Evolutionary conservation across 176 grass and related monocot genomes (phyloP).

Genomic region (Calamus simplicifolius): DNA sequence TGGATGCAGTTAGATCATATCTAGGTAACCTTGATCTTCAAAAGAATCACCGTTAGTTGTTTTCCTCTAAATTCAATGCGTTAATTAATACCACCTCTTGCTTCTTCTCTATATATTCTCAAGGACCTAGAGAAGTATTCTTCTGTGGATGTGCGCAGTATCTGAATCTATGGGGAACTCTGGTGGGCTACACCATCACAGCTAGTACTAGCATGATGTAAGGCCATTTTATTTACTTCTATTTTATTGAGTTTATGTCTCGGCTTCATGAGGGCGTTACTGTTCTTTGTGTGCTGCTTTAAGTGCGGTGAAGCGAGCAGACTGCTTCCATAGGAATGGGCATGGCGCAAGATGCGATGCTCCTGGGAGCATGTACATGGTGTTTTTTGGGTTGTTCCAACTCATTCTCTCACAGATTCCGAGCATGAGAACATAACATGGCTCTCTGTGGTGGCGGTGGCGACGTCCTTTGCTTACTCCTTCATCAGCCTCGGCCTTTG

Average conservation of each 20-base stretch:
- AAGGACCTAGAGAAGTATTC: constrained; percentile 1
- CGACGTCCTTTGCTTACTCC: background rate
- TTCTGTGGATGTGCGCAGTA: constrained; percentile 10
- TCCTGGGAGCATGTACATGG: background rate
- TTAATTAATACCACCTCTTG: too few relatives aligned
- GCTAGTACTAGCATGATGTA: constrained; percentile 11
- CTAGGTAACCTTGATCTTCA: too few relatives aligned
- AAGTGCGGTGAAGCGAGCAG: background rate
- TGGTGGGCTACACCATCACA: constrained; percentile 8
- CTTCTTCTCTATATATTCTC: too few relatives aligned
- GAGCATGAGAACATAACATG: background rate
- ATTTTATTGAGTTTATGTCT: background rate
- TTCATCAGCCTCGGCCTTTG: background rate
- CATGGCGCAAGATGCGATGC: background rate
- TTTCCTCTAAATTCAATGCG: too few relatives aligned
- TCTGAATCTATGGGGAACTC: constrained; percentile 1
- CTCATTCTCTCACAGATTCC: background rate
- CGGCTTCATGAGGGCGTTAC: background rate
- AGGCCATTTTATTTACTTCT: background rate
- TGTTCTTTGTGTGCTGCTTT: background rate
- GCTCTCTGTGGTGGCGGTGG: background rate
- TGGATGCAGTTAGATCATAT: too few relatives aligned
- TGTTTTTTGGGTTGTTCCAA: background rate
- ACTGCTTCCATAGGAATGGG: background rate
- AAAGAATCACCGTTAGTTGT: too few relatives aligned